Base-by-base conservation (phyloP, 2,329 filamentous ascomycete species). In the Aspergillus calidoustus region DNA sequence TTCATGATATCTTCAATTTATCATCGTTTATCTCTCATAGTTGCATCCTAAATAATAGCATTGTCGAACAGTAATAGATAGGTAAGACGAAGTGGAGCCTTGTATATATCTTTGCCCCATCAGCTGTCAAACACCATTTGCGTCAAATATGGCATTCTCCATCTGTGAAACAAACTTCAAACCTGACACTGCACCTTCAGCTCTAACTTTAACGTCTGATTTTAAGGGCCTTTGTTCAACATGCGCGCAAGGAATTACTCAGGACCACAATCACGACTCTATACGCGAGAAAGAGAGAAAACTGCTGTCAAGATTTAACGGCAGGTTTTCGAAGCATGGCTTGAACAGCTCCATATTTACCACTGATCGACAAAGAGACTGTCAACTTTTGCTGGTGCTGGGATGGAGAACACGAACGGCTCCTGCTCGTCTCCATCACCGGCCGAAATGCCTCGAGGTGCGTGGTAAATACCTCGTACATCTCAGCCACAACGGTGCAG, bases 291-390 rank as follows among this genome's bases (percentile, higher is more conserved):
- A 41, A 41, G 11, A 15, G 15, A 41, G 11, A 15, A 15, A 41
- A 41, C 9, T 6, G 11, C 34, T 41, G 9, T 41, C 34, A 41
- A 19, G 19, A 19, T 19, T 19, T 19, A 19, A 41, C 15, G 11
- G 9, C 11, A 5, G 4, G 34, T 5, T 5, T 4, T 41, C 34
- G 9, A 15, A 41, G 15, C 13, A 41, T 11, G 8, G 8, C 2
- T 13, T 5, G 34, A 13, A 11, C 8, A 15, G 34, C 8, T 38
- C 34, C 34, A 41, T n/a, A 48, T 30, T 23, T 30, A 44, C 25
- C 38, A 38, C 43, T 23, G 55, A 57, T 57, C 55, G 48, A 52
- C 55, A 57, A 22, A 41, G 55, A 57, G 34, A 31, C 38, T 15
- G 15, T 54, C 30, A 49, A 48, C 54, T 23, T 22, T 11, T 51